Evolutionary conservation across 495 filamentous ascomycete genomes (phyloP), one percentile per base, ranked within the genome.

Genomic region (Penicillium samsonianum): DNA sequence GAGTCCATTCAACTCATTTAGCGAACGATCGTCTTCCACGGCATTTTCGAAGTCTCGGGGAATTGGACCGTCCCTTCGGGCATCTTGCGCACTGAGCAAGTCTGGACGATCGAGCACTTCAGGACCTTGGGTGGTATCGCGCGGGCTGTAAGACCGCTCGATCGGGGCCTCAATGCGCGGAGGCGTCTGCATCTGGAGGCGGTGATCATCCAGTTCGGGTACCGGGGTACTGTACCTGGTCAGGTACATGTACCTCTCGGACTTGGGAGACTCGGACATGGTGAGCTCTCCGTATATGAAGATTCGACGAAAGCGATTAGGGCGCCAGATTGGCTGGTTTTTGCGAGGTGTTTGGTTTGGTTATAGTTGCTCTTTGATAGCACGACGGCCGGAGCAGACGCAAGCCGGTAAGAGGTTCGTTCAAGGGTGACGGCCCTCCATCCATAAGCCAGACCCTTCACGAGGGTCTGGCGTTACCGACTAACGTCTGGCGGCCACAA

Each of bases 151-250:
- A 7, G 72, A 58, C 23, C 61, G 48, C 60, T 73, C 71, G 19
- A 60, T 69, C n/a, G 67, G 69, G 55, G 74, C 82, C 73, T 80
- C 87, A 67, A 71, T 83, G 49, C 84, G 81, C 26, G 88, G 86
- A 17, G 87, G 73, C 31, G 89, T 84, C 25, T 85, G 73, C 33
- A 87, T 70, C 65, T 96, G 92, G 67, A 88, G 81, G 44, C 92
- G 90, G 75, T 98, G 92, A 67, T 98, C 94, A 69, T 98, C 94
- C 11, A 98, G 79, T 65, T 96, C 91, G 49, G 89, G 87, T 22
- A 91, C 89, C 3, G 93, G 90, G 43, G 89, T 90, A 68, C 87
- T 89, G 76, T 82, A 85, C 61, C 84, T 72, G 52, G 83, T 84
- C 51, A 81, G 74, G 57, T 69, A 78, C 65, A 72, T 65, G 48